These are phyloP conservation scores for Plantago elongata DNA, from an alignment of 257 asterid genomes.

Conservation along the genomic window DNA sequence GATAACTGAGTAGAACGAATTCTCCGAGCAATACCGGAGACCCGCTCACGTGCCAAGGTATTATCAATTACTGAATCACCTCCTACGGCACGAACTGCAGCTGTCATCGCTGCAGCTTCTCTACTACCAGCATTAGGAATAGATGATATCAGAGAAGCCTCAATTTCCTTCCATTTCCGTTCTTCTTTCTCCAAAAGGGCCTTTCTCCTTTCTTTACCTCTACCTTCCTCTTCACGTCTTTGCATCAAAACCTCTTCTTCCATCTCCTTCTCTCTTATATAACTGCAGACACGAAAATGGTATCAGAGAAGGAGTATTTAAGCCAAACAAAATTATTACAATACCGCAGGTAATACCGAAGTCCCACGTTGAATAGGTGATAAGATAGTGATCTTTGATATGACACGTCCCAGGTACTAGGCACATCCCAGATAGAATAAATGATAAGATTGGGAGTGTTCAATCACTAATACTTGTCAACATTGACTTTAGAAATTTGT, in stretches of 20 bases:
- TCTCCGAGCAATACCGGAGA: slow-evolving; percentile 89
- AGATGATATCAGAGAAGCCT: slow-evolving; percentile 88
- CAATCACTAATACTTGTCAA: too few species aligned
- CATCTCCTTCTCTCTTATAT: slow-evolving; percentile 97
- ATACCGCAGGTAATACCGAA: too few species aligned
- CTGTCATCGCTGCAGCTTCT: slow-evolving; percentile 98
- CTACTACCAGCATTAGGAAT: slow-evolving; percentile 98
- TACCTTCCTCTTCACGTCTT: slow-evolving; percentile 99
- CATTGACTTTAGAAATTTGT: too few species aligned
- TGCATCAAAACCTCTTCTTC: slow-evolving; percentile 97
- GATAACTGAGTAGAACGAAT: slow-evolving; percentile 92
- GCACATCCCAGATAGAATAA: too few species aligned
- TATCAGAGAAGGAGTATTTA: slow-evolving; percentile 17
- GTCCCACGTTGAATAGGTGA: too few species aligned
- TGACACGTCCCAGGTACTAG: too few species aligned
- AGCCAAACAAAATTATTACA: neutral
- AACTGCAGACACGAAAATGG: slow-evolving; percentile 46
- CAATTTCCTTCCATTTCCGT: slow-evolving; percentile 98
- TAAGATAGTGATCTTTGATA: too few species aligned
- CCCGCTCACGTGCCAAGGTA: slow-evolving; percentile 96
- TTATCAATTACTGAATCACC: slow-evolving; percentile 97
- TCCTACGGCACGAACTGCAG: slow-evolving; percentile 99
- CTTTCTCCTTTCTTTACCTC: slow-evolving; percentile 96
- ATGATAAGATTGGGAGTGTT: too few species aligned
- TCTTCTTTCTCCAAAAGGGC: slow-evolving; percentile 96